Base-by-base conservation (phyloP, 768 basidiomycete genomes). In the Mycena capillaripes region DNA sequence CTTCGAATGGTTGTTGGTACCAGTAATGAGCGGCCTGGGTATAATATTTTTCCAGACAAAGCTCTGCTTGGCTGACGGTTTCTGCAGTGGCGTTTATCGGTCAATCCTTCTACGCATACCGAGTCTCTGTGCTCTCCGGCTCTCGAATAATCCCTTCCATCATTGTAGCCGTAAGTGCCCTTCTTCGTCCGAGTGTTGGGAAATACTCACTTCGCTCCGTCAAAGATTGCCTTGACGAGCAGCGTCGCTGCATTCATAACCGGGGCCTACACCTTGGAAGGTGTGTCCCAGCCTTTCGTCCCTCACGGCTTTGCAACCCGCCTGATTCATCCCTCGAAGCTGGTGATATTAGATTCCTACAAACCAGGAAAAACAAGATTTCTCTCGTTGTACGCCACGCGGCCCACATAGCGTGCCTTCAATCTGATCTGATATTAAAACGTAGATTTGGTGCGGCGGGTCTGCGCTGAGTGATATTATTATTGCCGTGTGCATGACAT, bases 81-180 rank as follows among this genome's bases (percentile, higher is more conserved):
- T 60, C 23, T 29, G 17, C 44, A 61, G 59, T 46, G 25, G 59
- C 59, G 6, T 61, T 61, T 21, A 21, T 64, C 16, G 27, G 48
- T 12, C 62, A 64, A 64, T 34, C 48, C 34, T 64, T 64, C 48
- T 64, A 64, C 21, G 62, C 62, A 34, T 64, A 64, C 46, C 62
- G 62, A 42, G 25, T 64, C 46, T 64, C 52, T 53, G 50, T 64
- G 1, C n/a, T 64, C 19, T 64, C 62, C 4, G 32, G 46, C 34
- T 50, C 46, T 32, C 19, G 25, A 19, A 32, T 46, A 19, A 17
- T 61, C 42, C 59, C 59, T 23, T 32, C 12, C 11, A 44, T 46
- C 10, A 61, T 61, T 1, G 27, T 46, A 27, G 27, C 12, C n/a
- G n/a, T 46, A 17, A 46, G 59, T 61, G 9, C 46, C 38, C 29